Evolutionary conservation across 176 grass and related monocot genomes (phyloP).

Genomic region (Paspalum notatum): DNA sequence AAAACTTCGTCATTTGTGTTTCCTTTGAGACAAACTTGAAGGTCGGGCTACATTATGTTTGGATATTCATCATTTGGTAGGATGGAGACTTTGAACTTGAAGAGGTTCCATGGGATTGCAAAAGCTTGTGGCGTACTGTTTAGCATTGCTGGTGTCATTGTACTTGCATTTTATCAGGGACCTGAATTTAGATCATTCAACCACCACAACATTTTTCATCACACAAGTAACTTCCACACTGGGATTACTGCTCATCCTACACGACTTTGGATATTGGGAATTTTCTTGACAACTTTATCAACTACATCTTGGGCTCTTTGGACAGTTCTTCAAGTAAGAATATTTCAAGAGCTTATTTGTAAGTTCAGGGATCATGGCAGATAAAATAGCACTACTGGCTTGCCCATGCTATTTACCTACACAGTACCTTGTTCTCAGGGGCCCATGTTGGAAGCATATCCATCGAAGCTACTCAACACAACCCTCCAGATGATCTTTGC

Average conservation of each 20-base stretch:
- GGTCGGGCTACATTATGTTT: not conserved
- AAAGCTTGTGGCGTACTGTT: conserved; percentile 45
- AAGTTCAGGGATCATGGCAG: not conserved
- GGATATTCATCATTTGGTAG: conserved; percentile 24
- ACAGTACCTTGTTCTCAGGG: conserved; percentile 28
- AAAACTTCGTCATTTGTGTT: not conserved
- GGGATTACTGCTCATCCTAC: not conserved
- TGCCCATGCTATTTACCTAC: not conserved
- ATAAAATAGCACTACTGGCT: not conserved
- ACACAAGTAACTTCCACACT: not conserved
- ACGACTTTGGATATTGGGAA: conserved; percentile 50
- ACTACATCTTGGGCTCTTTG: conserved; percentile 53
- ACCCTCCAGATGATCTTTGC: conserved; percentile 58
- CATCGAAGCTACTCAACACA: conserved; percentile 55
- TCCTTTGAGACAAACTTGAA: not conserved
- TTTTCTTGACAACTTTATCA: conserved; percentile 41
- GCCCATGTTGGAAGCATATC: conserved; percentile 51
- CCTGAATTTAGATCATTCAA: conserved; percentile 54
- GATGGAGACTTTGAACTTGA: conserved; percentile 61
- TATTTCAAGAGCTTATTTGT: not conserved
- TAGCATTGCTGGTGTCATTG: conserved; percentile 37
- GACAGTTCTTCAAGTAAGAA: conserved; percentile 59
- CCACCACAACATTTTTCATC: conserved; percentile 37
- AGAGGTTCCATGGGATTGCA: conserved; percentile 46
- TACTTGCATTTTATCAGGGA: conserved; percentile 66